Evolutionary conservation across 2,329 filamentous ascomycete genomes (phyloP).

Genomic region (Chrysoporthe puriensis): DNA sequence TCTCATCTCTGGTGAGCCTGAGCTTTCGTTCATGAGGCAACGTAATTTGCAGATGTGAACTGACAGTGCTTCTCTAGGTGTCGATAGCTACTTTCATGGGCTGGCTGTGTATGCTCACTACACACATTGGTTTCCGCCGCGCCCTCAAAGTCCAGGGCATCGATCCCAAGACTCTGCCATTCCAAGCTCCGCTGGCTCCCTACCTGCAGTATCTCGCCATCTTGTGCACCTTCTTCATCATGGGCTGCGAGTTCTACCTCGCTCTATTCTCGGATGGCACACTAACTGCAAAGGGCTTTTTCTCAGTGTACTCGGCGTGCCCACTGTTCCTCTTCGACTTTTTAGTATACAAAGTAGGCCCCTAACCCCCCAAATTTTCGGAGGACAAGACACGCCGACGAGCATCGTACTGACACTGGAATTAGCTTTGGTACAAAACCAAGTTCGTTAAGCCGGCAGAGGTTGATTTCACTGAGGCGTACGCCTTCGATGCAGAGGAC

Average conservation of each 20-base stretch:
- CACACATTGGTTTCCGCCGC: constrained; percentile 19
- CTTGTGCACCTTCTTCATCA: constrained; percentile 8
- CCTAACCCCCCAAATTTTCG: no score
- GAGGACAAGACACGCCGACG: neutral
- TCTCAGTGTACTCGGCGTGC: constrained; percentile 26
- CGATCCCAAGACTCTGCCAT: constrained; percentile 16
- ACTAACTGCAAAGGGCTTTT: constrained; percentile 17
- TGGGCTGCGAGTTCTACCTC: constrained; percentile 24
- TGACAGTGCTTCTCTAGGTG: constrained; percentile 10
- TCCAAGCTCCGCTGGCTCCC: constrained; percentile 13
- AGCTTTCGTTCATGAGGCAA: neutral
- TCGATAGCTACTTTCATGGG: constrained; percentile 23
- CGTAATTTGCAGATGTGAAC: neutral
- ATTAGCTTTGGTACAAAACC: constrained; percentile 20
- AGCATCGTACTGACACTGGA: neutral
- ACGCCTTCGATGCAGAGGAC: constrained; percentile 30
- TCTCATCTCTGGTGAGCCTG: constrained; percentile 35
- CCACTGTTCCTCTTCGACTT: constrained; percentile 18
- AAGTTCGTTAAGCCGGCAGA: constrained; percentile 24
- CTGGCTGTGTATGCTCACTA: constrained; percentile 17
- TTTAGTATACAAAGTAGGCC: constrained; percentile 29
- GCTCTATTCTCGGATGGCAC: constrained; percentile 15
- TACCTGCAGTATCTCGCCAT: constrained; percentile 21
- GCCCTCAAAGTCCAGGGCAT: constrained; percentile 17
- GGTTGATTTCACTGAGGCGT: constrained; percentile 39